Evolutionary conservation across 495 filamentous ascomycete species (phyloP).

Genomic region (Apodospora peruviana): DNA sequence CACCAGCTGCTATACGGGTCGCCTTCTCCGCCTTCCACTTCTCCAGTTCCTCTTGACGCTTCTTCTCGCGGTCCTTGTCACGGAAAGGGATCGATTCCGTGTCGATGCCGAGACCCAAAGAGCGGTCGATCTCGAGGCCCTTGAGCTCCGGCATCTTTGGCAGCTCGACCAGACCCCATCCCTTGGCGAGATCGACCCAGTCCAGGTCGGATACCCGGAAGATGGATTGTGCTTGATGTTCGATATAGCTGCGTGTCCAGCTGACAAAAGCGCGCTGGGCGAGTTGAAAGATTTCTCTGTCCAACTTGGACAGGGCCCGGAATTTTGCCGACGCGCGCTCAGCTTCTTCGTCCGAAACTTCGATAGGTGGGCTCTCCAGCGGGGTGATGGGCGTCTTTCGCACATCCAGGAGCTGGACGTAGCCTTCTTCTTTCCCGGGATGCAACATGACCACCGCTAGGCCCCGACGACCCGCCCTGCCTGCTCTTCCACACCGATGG

Average conservation of each 20-base stretch:
- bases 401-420: slow-evolving; percentile 78
- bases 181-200: slow-evolving; percentile 74
- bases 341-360: slow-evolving; percentile 52
- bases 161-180: slow-evolving; percentile 74
- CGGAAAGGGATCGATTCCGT: slow-evolving; percentile 60
- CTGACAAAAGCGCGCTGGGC: slow-evolving; percentile 86
- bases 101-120: slow-evolving; percentile 86
- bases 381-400: slow-evolving; percentile 80
- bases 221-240: slow-evolving; percentile 85
- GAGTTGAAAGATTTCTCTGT: slow-evolving; percentile 83
- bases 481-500: slow-evolving; percentile 89
- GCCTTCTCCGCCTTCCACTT: slow-evolving; percentile 23
- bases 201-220: slow-evolving; percentile 78
- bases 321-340: slow-evolving; percentile 47
- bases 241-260: slow-evolving; percentile 85
- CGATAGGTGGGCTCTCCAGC: slow-evolving; percentile 44
- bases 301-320: slow-evolving; percentile 55
- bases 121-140: slow-evolving; percentile 57
- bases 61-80: slow-evolving; percentile 71
- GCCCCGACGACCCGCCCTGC: slow-evolving; percentile 79
- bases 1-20: slow-evolving; percentile 38
- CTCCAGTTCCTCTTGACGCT: slow-evolving; percentile 48
- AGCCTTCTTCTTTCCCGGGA: slow-evolving; percentile 80
- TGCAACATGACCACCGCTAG: slow-evolving; percentile 80
- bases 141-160: slow-evolving; percentile 93